Percentiles rank a stretch among this genome's conserved stretches.
phyloP scores from a whole-genome alignment of 2,329 filamentous ascomycete genomes.

The Sordariomycetes sp. region DNA sequence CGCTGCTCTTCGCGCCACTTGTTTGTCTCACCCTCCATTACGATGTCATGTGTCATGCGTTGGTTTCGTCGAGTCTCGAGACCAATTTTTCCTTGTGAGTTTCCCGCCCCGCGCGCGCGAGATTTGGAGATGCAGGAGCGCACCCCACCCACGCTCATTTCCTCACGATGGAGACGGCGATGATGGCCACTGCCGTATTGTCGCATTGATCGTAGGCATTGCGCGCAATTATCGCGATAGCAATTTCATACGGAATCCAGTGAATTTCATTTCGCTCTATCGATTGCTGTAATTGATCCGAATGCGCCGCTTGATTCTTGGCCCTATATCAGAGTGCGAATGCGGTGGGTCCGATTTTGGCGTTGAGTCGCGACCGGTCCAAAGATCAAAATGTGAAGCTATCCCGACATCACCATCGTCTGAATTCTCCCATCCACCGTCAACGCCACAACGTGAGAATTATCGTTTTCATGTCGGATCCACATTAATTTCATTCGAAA shows the following conservation, averaged over 20 bases:
- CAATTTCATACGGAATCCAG: not conserved
- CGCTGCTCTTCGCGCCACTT: not conserved
- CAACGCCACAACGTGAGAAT: not conserved
- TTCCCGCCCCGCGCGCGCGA: not conserved
- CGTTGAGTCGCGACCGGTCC: not conserved
- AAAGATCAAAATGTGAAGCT: constrained; percentile 3
- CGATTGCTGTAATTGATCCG: not conserved
- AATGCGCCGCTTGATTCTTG: not conserved
- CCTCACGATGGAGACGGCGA: not conserved
- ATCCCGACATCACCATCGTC: constrained; percentile 3
- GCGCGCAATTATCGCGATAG: not conserved
- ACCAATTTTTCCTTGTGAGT: not conserved
- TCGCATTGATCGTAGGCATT: constrained; percentile 1
- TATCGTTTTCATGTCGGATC: not conserved
- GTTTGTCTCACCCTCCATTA: constrained; percentile 2
- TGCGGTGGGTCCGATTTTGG: not conserved
- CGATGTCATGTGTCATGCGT: constrained; percentile 4
- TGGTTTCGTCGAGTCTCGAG: not conserved
- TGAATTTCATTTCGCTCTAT: not conserved
- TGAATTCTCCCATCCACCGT: not conserved
- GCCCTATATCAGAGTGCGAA: not conserved
- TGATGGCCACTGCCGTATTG: not conserved
- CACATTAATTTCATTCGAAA: not conserved
- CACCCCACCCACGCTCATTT: not conserved
- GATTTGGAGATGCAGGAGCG: not conserved